Percentiles rank a stretch among this genome's conserved stretches.
These are phyloP conservation scores for Botrytis galanthina DNA, from an alignment of 2,329 filamentous ascomycete genomes.

Conservation along the genomic window DNA sequence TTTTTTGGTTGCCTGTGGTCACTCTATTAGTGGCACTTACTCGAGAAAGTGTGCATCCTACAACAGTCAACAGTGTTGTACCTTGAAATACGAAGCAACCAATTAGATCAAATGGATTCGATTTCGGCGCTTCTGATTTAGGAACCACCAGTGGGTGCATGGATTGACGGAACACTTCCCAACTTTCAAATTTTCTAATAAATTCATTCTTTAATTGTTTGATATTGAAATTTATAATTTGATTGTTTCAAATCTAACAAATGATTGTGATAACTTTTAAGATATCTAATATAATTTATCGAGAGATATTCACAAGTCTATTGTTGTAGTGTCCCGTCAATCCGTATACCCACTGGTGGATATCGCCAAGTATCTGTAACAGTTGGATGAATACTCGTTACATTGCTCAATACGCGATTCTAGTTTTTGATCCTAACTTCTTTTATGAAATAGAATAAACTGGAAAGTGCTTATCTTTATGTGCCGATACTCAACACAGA, in stretches of 20 bases:
- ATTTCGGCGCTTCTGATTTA: background rate
- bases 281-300: too few species aligned
- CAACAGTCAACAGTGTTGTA: background rate
- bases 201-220: too few species aligned
- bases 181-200: too few species aligned
- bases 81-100: background rate
- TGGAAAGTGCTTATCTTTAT: background rate
- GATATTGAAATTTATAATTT: too few species aligned
- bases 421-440: background rate
- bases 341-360: too few species aligned
- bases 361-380: background rate
- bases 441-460: background rate
- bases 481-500: background rate
- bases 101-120: background rate
- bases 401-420: background rate
- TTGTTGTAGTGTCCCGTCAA: too few species aligned
- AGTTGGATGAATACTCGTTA: background rate
- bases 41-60: background rate
- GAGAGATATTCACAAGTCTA: too few species aligned
- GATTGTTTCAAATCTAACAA: too few species aligned
- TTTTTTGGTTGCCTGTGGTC: background rate
- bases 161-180: too few species aligned
- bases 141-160: background rate
- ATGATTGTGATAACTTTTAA: too few species aligned
- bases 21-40: background rate